Percentiles rank a stretch among this genome's conserved stretches.
phyloP scores from a whole-genome alignment of 352 stramenopile genomes.

The Pythium utonaiense region DNA sequence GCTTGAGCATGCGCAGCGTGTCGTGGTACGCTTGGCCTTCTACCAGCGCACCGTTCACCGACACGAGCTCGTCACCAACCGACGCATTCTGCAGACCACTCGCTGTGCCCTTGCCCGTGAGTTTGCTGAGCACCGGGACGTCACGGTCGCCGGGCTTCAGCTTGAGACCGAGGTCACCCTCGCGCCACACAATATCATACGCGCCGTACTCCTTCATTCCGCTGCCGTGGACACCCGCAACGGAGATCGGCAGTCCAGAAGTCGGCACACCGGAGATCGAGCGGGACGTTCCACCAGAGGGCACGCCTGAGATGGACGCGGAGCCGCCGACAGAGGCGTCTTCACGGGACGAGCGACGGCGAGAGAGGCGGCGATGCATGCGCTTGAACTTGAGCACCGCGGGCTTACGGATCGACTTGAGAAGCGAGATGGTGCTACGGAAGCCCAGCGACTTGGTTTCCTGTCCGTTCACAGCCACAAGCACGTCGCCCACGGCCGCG shows the following conservation, averaged over 20 bases:
- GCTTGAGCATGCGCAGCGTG: constrained; percentile 84
- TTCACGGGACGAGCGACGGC: constrained; percentile 57
- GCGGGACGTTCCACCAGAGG: background rate
- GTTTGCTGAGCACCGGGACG: constrained; percentile 76
- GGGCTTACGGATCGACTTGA: background rate
- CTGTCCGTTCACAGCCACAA: background rate
- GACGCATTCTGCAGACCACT: constrained; percentile 80
- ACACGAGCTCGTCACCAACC: constrained; percentile 81
- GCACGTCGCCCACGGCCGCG: background rate
- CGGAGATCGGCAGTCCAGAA: constrained; percentile 3
- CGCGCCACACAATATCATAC: constrained; percentile 87
- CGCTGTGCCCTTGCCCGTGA: constrained; percentile 79
- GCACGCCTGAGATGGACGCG: background rate
- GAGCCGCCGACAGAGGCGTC: constrained; percentile 24
- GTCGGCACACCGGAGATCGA: constrained; percentile 16
- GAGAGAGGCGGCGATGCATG: constrained; percentile 75
- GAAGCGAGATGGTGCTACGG: background rate
- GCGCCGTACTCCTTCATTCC: constrained; percentile 45
- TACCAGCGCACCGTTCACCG: constrained; percentile 76
- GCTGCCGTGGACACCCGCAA: background rate
- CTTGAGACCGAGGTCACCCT: constrained; percentile 82
- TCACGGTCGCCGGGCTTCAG: constrained; percentile 77
- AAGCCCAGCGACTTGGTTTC: background rate
- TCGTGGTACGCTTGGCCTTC: constrained; percentile 81
- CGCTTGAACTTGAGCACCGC: constrained; percentile 70